phyloP scores from a whole-genome alignment of 306 rosid genomes.

The Pyrus bretschneideri region DNA sequence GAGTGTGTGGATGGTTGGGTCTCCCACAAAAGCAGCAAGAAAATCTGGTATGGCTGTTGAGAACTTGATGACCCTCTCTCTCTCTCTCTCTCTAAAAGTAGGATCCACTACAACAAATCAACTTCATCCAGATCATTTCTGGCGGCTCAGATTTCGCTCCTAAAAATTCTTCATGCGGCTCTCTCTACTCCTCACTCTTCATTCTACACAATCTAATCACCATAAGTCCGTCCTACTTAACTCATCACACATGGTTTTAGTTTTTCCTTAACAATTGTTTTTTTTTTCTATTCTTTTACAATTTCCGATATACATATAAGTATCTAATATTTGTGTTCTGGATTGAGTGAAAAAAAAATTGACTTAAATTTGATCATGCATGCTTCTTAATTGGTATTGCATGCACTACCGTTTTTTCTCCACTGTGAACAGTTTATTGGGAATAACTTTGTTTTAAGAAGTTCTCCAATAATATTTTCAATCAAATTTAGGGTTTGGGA shows the following conservation, averaged over 20 bases:
- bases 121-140: conserved; percentile 16
- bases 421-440: neutral
- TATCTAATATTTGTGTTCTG: neutral
- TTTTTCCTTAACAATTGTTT: neutral
- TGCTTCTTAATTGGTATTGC: neutral
- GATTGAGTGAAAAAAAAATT: neutral
- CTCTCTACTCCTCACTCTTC: neutral
- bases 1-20: neutral
- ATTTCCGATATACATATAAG: neutral
- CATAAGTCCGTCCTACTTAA: neutral
- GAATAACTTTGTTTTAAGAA: neutral
- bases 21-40: conserved; percentile 28
- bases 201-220: neutral
- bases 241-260: neutral
- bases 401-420: neutral
- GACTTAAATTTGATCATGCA: neutral
- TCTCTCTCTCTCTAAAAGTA: conserved; percentile 20
- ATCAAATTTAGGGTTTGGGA: neutral
- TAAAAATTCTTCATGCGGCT: neutral
- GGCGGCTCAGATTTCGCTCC: conserved; percentile 35
- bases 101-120: conserved; percentile 21
- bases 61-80: neutral
- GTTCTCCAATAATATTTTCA: neutral
- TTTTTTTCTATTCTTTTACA: neutral
- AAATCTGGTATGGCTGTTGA: conserved; percentile 33